A percentile compares a stretch with the other conserved stretches of the same genome.
Conservation (phyloP, 345 rosid species). For the Xanthoceras sorbifolium region DNA sequence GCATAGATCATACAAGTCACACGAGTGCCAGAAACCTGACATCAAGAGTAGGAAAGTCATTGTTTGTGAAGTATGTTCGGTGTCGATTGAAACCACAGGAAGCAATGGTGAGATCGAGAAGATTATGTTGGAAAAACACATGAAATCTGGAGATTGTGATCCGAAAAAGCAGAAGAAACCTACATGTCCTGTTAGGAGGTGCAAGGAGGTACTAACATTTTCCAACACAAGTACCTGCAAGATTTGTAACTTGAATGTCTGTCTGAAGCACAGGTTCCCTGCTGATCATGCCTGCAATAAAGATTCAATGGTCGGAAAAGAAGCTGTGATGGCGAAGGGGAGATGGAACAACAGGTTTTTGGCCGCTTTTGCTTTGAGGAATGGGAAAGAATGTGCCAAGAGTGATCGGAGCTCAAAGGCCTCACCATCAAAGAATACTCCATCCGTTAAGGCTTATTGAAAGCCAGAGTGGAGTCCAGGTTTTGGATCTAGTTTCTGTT, state of each 20-base stretch:
- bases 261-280: constrained; percentile 78
- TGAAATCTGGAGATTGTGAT: constrained; percentile 59
- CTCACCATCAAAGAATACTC: constrained; percentile 24
- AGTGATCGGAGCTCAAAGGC: constrained; percentile 17
- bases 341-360: constrained; percentile 57
- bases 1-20: constrained; percentile 69
- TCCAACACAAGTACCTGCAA: constrained; percentile 73
- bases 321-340: constrained; percentile 5
- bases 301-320: constrained; percentile 7
- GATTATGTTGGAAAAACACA: constrained; percentile 53
- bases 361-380: constrained; percentile 55
- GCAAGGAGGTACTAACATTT: constrained; percentile 66
- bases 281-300: constrained; percentile 64
- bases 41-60: constrained; percentile 60
- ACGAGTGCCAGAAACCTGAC: constrained; percentile 66
- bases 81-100: constrained; percentile 67
- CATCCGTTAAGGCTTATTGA: constrained; percentile 43
- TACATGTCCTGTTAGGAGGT: constrained; percentile 60
- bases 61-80: constrained; percentile 69
- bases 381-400: constrained; percentile 48
- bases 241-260: constrained; percentile 64
- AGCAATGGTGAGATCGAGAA: constrained; percentile 40
- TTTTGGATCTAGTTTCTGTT: background rate
- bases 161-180: constrained; percentile 69
- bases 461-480: background rate